Conservation (phyloP, 176 grass and related monocot genomes). For the bread wheat (Triticum aestivum) region IWGSC_CS_RefSeq_v2.1 NC_057803.1:98595770-98596269, state of each 20-base stretch:
- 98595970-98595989: not conserved
- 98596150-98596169: not conserved
- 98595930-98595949: constrained; percentile 23
- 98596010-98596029: not conserved
- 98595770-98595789: not conserved
- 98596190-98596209: constrained; percentile 91
- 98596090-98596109: constrained; percentile 3
- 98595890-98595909: constrained; percentile 24
- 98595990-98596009: not conserved
- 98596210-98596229: constrained; percentile 91
- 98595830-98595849: constrained; percentile 4
- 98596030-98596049: not conserved
- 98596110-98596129: not conserved
- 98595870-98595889: not conserved
- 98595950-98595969: not conserved
- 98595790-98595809: constrained; percentile 4
- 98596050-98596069: constrained; percentile 12
- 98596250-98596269: constrained; percentile 88
- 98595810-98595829: constrained; percentile 3
- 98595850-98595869: constrained; percentile 1
- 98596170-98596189: not conserved
- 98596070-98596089: not conserved
- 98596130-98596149: constrained; percentile 2
- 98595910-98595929: not conserved
- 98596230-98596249: constrained; percentile 84